A percentile compares a stretch with the other conserved stretches of the same genome.
Conservation (phyloP, 2,329 filamentous ascomycete genomes). For the Neoascochyta sp. region DNA sequence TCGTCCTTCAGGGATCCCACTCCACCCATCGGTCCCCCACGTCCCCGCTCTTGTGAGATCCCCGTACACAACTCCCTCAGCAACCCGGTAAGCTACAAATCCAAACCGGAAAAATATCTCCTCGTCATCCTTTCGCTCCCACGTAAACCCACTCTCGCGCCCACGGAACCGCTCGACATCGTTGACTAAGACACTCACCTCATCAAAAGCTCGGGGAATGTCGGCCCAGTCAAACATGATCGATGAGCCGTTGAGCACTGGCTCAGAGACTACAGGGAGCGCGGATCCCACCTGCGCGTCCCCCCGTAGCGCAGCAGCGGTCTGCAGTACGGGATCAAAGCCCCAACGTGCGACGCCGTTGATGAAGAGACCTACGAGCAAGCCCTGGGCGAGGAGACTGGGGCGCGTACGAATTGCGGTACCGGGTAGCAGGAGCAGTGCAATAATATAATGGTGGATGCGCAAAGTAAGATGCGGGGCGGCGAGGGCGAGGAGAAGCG, state of each 20-base stretch:
- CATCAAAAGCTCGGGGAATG: conserved; percentile 56
- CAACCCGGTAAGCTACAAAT: conserved; percentile 29
- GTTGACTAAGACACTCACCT: conserved; percentile 78
- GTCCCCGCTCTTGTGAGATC: conserved; percentile 35
- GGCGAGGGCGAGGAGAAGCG: conserved; percentile 72
- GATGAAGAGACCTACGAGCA: conserved; percentile 86
- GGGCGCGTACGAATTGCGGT: conserved; percentile 85
- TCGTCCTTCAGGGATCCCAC: conserved; percentile 16
- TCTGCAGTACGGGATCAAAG: conserved; percentile 84
- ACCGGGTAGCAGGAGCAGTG: conserved; percentile 81
- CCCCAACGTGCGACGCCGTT: conserved; percentile 94
- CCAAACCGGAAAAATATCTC: conserved; percentile 35
- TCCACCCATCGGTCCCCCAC: conserved; percentile 34
- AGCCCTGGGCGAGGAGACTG: conserved; percentile 81
- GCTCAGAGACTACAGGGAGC: conserved; percentile 48
- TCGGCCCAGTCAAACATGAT: conserved; percentile 44
- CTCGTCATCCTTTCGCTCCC: conserved; percentile 48
- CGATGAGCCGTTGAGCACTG: conserved; percentile 45
- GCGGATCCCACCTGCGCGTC: conserved; percentile 52
- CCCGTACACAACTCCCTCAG: conserved; percentile 28
- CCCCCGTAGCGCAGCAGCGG: conserved; percentile 63
- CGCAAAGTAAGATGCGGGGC: conserved; percentile 82
- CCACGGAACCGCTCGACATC: conserved; percentile 76
- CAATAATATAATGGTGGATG: conserved; percentile 87
- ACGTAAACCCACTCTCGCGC: conserved; percentile 55